Evolutionary conservation across 352 stramenopile species (phyloP), one percentile per base, ranked within the genome.

Genomic region (Saprolegnia parasitica): DNA sequence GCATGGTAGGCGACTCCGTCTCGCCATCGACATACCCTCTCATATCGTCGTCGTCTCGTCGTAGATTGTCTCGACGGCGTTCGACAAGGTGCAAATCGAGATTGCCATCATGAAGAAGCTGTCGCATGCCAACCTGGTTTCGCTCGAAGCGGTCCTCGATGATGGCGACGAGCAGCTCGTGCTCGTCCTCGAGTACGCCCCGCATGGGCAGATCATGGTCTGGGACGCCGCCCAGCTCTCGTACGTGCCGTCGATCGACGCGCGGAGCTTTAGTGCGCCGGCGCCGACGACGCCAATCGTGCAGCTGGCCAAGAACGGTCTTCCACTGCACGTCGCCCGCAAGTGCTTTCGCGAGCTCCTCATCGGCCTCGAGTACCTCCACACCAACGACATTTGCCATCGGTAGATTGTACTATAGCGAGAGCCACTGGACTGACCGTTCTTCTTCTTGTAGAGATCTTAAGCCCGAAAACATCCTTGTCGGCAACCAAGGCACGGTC

Each of bases 81-180:
- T 95, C 29, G 86, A 95, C 70, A 95, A 95, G 65, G 86, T 95
- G 63, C 86, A 95, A 72, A 66, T 92, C 52, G 86, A 95, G 65
- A 95, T 95, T 56, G 84, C 86, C 47, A 95, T 95, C 73, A 95
- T 95, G 86, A 95, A 95, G 76, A 95, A 95, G 67, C 74, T 95
- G 35, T 72, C 84, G 63, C 86, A 95, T 71, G 73, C 65, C 29
- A 85, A 95, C 70, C 68, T 95, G 71, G 73, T 95, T 13, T 90
- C 90, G 46, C 70, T 95, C 64, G 79, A 91, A 39, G 86, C 90
- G 47, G 84, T 95, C 8, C 89, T 93, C 49, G 86, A 95, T 67
- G 84, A 95, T 62, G 86, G 91, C 74, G 74, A 80, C 16, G 86
- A 95, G 52, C 91, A 78, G 61, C 83, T 95, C 37, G 83, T 95